Conservation (phyloP, 805 yeast genomes). For the Saccharomycopsis sp. region DNA sequence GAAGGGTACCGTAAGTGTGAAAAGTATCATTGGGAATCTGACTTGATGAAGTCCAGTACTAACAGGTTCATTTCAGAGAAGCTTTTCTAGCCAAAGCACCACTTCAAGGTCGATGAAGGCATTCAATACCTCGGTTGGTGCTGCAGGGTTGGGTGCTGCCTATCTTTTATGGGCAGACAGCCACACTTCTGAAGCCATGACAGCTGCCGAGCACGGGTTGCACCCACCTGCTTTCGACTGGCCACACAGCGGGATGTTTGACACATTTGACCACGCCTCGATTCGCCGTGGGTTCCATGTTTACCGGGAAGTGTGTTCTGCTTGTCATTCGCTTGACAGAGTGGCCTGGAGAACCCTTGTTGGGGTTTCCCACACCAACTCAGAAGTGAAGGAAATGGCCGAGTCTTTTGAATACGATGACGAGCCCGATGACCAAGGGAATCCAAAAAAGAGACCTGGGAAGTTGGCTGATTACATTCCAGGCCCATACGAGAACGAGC, state of each 20-base stretch:
- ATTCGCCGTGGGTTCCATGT: conserved; percentile 99
- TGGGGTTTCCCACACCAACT: conserved; percentile 88
- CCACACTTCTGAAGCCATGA: conserved; percentile 88
- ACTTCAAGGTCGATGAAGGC: neutral
- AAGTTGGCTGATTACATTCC: conserved; percentile 93
- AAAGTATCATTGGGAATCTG: no score
- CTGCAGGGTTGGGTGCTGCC: neutral
- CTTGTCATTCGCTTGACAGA: conserved; percentile 95
- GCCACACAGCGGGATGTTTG: conserved; percentile 90
- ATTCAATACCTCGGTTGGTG: neutral
- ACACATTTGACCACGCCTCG: conserved; percentile 86
- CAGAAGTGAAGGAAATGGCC: conserved; percentile 87
- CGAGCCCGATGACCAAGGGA: conserved; percentile 96
- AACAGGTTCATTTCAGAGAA: no score
- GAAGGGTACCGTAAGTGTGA: no score
- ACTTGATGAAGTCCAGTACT: no score
- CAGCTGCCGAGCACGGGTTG: conserved; percentile 97
- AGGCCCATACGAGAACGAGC: conserved; percentile 94
- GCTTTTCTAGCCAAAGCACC: no score
- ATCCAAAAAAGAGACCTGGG: conserved; percentile 93
- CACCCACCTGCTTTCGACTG: conserved; percentile 90
- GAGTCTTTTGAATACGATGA: conserved; percentile 97
- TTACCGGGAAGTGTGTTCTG: conserved; percentile 97
- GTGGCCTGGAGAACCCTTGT: conserved; percentile 98
- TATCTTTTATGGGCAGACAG: conserved; percentile 65